Evolutionary conservation across 129 eudicot genomes (phyloP), one percentile per base, ranked within the genome.

Genomic region (Flaveria robusta): DNA sequence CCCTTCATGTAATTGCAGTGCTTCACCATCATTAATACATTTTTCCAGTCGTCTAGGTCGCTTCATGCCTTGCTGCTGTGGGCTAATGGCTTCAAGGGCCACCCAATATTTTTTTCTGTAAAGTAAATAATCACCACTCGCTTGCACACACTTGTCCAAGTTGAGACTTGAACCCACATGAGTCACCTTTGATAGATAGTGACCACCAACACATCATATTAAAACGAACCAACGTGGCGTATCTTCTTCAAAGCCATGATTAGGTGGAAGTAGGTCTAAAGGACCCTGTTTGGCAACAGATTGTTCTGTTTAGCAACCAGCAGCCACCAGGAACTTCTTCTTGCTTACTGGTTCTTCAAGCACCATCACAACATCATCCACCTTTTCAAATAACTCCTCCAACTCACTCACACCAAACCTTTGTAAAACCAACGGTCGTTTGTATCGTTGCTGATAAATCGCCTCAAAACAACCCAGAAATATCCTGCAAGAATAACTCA

Each of bases 361-460:
- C 81, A 94, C 72, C 69, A 69, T 77, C 46, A 86, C 99, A 37
- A 94, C n/a, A 86, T 94, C 99, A 15, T 68, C 88, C 80, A 94
- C 72, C 79, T 89, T 94, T n/a, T 84, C 97, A 64, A 94, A 81
- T 77, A 94, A 79, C 83, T 94, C 93, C 76, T 89, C 99, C 45
- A 94, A 63, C 18, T 76, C 80, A 68, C 77, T 78, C 78, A 88
- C 99, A n/a, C 97, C 99, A 60, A 94, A 87, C 66, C 89, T 86
- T 67, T 49, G 66, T 75, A 69, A 87, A 47, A n/a, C 94, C 65
- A 91, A 71, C 9, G 84, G 75, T 81, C 82, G 81, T 72, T 94
- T 94, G 76, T 94, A 87, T 18, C 97, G 75, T 81, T 87, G 99
- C 80, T 83, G 81, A 73, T 94, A 94, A 50, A 94, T 87, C n/a